A percentile compares a stretch with the other conserved stretches of the same genome.
phyloP scores from a whole-genome alignment of 768 basidiomycete genomes.

The Nidularia sp. region DNA sequence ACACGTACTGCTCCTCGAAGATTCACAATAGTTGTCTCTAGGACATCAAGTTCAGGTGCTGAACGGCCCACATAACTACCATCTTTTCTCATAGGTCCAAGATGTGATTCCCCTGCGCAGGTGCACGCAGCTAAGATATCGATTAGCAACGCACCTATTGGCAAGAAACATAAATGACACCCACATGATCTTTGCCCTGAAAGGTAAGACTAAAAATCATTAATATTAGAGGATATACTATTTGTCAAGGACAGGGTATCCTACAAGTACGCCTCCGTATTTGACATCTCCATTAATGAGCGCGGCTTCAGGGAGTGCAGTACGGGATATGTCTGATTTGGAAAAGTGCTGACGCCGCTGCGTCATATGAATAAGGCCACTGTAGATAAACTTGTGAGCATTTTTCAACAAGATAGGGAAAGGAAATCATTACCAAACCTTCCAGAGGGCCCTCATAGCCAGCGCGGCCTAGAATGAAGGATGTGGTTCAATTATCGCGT shows the following conservation, averaged over 20 bases:
- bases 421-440: constrained; percentile 46
- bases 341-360: constrained; percentile 75
- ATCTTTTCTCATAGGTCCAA: constrained; percentile 34
- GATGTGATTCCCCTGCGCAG: constrained; percentile 39
- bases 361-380: constrained; percentile 72
- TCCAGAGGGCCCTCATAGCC: constrained; percentile 70
- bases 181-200: constrained; percentile 51
- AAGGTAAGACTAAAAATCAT: constrained; percentile 68
- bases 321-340: constrained; percentile 74
- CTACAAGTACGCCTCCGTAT: constrained; percentile 35
- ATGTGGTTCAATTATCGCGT: too few species aligned
- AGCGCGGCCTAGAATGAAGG: constrained; percentile 50
- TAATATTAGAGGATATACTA: background rate
- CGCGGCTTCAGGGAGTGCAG: constrained; percentile 41
- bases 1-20: constrained; percentile 18
- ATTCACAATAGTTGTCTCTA: constrained; percentile 45
- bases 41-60: constrained; percentile 70
- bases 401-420: background rate
- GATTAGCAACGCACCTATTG: background rate
- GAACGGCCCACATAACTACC: constrained; percentile 60
- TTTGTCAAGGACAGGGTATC: background rate
- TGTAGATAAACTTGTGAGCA: constrained; percentile 1
- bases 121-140: constrained; percentile 29
- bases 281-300: constrained; percentile 35
- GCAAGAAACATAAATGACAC: constrained; percentile 3